phyloP scores from a whole-genome alignment of 179 eudicot genomes.

The Gypsophila paniculata region DNA sequence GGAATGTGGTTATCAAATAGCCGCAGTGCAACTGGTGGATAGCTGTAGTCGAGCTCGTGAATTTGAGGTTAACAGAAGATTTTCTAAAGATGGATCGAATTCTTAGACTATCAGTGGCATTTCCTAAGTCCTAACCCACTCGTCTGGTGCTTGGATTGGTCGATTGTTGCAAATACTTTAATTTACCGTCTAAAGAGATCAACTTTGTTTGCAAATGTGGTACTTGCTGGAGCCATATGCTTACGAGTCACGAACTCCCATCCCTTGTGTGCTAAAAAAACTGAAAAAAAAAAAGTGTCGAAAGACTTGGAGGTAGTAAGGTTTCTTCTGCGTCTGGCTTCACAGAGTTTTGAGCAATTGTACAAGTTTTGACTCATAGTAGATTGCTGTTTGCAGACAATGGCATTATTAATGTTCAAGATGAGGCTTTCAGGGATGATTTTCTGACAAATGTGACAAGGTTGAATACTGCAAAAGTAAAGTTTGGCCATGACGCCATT shows the following conservation, averaged over 20 bases:
- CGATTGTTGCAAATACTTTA: too few species aligned
- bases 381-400: constrained; percentile 40
- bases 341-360: constrained; percentile 1
- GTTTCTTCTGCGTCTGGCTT: background rate
- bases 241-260: background rate
- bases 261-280: background rate
- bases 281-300: background rate
- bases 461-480: constrained; percentile 37
- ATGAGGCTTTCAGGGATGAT: constrained; percentile 60
- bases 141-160: too few species aligned
- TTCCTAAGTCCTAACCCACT: background rate
- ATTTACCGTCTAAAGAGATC: background rate
- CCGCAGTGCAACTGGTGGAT: background rate
- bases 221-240: constrained; percentile 1
- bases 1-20: background rate
- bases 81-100: background rate
- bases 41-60: background rate
- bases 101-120: background rate
- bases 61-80: background rate
- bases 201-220: background rate
- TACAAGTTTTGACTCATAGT: constrained; percentile 16
- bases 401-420: constrained; percentile 33
- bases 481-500: constrained; percentile 67
- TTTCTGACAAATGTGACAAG: constrained; percentile 79
- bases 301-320: background rate